Percentiles rank a stretch among this genome's conserved stretches.
phyloP scores from a whole-genome alignment of 805 yeast genomes.

The Teunomyces panamensis region DNA sequence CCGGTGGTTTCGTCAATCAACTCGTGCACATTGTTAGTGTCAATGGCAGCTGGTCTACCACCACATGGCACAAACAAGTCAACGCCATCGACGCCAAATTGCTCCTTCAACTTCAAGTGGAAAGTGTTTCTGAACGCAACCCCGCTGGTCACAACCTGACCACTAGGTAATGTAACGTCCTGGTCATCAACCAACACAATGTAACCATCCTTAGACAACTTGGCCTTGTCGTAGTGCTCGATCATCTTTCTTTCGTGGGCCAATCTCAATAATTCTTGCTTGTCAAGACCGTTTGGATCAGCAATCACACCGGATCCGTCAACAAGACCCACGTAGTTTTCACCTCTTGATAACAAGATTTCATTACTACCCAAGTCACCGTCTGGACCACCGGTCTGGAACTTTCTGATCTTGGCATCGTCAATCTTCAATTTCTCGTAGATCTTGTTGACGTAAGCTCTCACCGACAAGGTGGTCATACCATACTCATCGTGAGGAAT shows the following conservation, averaged over 20 bases:
- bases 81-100: constrained; percentile 55
- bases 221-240: constrained; percentile 60
- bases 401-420: constrained; percentile 58
- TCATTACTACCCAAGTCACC: constrained; percentile 98
- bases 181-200: constrained; percentile 81
- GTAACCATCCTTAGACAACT: constrained; percentile 74
- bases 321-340: constrained; percentile 80
- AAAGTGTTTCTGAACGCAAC: constrained; percentile 85
- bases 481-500: constrained; percentile 98
- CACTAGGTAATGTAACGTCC: constrained; percentile 75
- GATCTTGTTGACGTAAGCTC: constrained; percentile 85
- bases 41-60: constrained; percentile 96
- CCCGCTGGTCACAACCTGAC: constrained; percentile 74
- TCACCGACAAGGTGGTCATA: constrained; percentile 93
- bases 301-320: constrained; percentile 96
- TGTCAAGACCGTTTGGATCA: constrained; percentile 87
- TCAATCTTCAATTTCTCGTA: constrained; percentile 74
- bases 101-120: constrained; percentile 71
- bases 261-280: constrained; percentile 69
- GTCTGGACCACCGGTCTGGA: constrained; percentile 99
- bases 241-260: constrained; percentile 79
- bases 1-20: constrained; percentile 77
- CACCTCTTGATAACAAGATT: constrained; percentile 79
- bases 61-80: constrained; percentile 97
- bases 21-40: constrained; percentile 71